Conservation (phyloP, 345 rosid genomes). For the Atalantia buxifolia region DNA sequence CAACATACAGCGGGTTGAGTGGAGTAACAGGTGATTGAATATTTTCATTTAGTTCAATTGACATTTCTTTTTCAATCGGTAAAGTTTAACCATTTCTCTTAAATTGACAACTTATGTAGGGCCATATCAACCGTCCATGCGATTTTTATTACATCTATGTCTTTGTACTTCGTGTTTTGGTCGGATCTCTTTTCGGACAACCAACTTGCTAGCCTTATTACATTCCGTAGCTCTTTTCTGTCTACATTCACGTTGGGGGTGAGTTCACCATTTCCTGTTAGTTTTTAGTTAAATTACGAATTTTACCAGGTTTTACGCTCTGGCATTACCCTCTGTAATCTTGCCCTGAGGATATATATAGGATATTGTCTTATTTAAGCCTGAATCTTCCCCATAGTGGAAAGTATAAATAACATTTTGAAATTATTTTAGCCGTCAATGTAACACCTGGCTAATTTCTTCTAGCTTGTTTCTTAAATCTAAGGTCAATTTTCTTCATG, state of each 20-base stretch:
- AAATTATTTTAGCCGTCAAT: not conserved
- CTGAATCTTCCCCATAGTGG: not conserved
- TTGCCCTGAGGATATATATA: not conserved
- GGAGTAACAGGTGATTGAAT: conserved; percentile 58
- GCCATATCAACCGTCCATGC: conserved; percentile 66
- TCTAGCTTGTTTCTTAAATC: not conserved
- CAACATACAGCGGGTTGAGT: conserved; percentile 48
- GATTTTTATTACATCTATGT: conserved; percentile 46
- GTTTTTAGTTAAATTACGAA: not conserved
- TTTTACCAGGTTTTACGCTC: not conserved
- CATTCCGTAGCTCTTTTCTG: conserved; percentile 44
- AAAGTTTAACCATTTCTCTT: not conserved
- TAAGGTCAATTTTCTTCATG: not conserved
- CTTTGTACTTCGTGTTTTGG: conserved; percentile 62
- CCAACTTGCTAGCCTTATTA: conserved; percentile 32
- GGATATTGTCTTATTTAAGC: not conserved
- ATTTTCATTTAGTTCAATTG: not conserved
- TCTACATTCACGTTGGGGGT: conserved; percentile 58
- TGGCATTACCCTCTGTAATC: not conserved
- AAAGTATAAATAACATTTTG: not conserved
- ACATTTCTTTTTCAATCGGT: not conserved
- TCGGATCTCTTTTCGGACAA: conserved; percentile 49
- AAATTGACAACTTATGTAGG: conserved; percentile 32
- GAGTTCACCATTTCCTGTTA: conserved; percentile 22
- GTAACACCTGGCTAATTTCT: not conserved